Evolutionary conservation across 2,329 filamentous ascomycete genomes (phyloP).

Genomic region (Zasmidium citrigriseum): DNA sequence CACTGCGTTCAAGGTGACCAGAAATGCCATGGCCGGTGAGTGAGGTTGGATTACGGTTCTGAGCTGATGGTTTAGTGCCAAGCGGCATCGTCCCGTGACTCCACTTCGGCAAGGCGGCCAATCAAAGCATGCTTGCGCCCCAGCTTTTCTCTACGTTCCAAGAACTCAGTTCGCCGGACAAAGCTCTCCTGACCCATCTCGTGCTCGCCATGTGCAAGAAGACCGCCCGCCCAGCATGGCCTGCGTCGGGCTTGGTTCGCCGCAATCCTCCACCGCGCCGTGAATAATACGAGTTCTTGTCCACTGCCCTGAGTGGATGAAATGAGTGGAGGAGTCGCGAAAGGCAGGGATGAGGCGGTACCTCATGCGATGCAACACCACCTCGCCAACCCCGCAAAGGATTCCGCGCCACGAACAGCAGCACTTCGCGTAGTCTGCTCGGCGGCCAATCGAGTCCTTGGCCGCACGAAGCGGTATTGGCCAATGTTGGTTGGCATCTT

Average conservation of each 20-base stretch:
- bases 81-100: neutral
- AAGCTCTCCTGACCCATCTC: neutral
- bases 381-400: neutral
- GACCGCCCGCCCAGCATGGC: neutral
- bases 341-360: neutral
- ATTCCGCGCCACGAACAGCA: neutral
- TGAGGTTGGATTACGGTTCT: neutral
- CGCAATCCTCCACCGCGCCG: neutral
- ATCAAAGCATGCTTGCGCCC: neutral
- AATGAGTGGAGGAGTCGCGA: neutral
- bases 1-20: neutral
- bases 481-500: slow-evolving; percentile 4
- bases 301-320: neutral
- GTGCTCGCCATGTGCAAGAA: neutral
- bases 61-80: too few species aligned
- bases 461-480: neutral
- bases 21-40: too few species aligned
- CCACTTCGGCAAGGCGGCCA: neutral
- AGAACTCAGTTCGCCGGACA: too few species aligned
- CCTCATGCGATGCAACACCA: neutral
- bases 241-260: neutral
- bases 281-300: neutral
- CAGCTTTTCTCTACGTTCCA: neutral
- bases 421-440: neutral
- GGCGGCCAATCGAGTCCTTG: neutral